Evolutionary conservation across 1,284 basidiomycete genomes (phyloP).

Genomic region (Marasmius tenuissimus): DNA sequence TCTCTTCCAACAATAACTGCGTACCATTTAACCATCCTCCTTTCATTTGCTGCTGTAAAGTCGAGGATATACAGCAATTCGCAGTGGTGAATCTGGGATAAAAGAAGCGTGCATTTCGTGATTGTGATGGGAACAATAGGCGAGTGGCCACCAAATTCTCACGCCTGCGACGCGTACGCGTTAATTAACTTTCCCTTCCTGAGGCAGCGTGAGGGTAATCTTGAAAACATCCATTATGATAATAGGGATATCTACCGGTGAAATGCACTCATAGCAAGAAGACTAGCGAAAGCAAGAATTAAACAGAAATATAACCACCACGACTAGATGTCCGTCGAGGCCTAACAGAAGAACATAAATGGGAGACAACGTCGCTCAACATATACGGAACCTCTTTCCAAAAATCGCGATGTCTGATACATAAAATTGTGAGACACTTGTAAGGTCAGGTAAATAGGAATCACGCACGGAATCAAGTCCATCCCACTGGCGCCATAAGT

Average conservation of each 20-base stretch:
- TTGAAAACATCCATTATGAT: too few relatives aligned
- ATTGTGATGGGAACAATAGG: too few relatives aligned
- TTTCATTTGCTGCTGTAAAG: background rate
- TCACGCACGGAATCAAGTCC: conserved; percentile 77
- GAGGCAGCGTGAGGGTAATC: too few relatives aligned
- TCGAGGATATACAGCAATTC: background rate
- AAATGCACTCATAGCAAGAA: background rate
- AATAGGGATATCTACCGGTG: too few relatives aligned
- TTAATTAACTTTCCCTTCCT: too few relatives aligned
- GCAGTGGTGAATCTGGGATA: too few relatives aligned
- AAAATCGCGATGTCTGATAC: conserved; percentile 76
- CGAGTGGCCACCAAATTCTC: too few relatives aligned
- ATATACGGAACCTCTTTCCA: conserved; percentile 87
- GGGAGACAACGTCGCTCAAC: conserved; percentile 71
- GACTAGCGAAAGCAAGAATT: conserved; percentile 8
- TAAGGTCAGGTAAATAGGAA: conserved; percentile 3
- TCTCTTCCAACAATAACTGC: conserved; percentile 43
- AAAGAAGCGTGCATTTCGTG: too few relatives aligned
- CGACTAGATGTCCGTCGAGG: conserved; percentile 60
- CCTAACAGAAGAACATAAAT: conserved; percentile 71
- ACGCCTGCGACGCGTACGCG: too few relatives aligned
- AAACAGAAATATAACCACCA: conserved; percentile 77
- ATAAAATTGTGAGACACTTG: background rate
- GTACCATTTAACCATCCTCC: conserved; percentile 42
- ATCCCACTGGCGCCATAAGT: conserved; percentile 78